Evolutionary conservation across 192 early-diverging fungal species (phyloP).

Genomic region (Gamsiella multidivaricata): DNA sequence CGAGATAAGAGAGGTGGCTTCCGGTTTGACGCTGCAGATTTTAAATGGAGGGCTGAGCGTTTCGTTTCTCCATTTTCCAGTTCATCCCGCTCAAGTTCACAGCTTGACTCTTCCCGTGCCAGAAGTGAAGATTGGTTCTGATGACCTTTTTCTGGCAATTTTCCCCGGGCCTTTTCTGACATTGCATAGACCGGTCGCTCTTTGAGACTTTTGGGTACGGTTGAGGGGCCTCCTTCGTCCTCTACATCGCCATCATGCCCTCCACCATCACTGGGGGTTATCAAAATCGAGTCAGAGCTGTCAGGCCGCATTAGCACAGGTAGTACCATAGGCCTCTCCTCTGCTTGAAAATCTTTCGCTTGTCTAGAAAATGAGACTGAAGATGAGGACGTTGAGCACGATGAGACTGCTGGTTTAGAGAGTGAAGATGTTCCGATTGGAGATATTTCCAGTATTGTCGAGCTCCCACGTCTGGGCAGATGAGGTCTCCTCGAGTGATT

Average conservation of each 20-base stretch:
- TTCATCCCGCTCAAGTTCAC: constrained; percentile 12
- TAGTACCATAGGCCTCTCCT: not conserved
- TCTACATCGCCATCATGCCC: constrained; percentile 43
- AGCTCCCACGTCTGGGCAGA: not conserved
- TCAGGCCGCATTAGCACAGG: constrained; percentile 17
- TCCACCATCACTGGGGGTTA: constrained; percentile 18
- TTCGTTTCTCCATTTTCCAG: not conserved
- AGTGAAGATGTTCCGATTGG: not conserved
- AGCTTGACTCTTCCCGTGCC: constrained; percentile 9
- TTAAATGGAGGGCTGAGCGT: not conserved
- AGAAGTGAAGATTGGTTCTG: not conserved
- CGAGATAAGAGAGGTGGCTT: constrained; percentile 8
- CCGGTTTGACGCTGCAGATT: not conserved
- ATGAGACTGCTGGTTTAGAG: not conserved
- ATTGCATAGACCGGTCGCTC: constrained; percentile 47
- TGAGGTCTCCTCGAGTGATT: not conserved
- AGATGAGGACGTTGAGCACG: not conserved
- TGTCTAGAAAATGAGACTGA: not conserved
- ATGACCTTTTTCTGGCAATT: constrained; percentile 64
- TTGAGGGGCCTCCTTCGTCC: constrained; percentile 27
- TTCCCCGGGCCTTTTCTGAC: constrained; percentile 85
- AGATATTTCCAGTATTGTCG: not conserved
- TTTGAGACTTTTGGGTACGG: constrained; percentile 3
- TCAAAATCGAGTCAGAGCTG: constrained; percentile 12
- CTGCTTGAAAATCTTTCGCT: not conserved